Evolutionary conservation across 805 yeast genomes (phyloP), one percentile per base, ranked within the genome.

Genomic region (Myxozyma neotropica): DNA sequence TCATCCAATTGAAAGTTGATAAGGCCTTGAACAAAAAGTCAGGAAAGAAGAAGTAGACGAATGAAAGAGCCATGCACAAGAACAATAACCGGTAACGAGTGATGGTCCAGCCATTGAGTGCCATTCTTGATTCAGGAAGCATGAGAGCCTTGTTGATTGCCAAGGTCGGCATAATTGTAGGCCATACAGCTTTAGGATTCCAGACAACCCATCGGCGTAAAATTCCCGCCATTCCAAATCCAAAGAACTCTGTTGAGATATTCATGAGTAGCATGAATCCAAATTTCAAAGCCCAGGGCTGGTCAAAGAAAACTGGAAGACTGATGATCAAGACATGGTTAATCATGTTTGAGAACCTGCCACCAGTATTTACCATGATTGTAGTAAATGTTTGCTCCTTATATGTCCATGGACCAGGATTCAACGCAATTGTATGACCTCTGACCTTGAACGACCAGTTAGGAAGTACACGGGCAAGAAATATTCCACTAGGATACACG

Each of bases 341-440:
- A 10, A 29, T 29, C 33, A 29, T 7, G 71, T 15, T 59, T 15
- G 64, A 40, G 29, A 43, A 57, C 10, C 54, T 45, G 17, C 53
- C 64, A 23, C 64, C 64, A 38, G 46, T 15, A 29, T 35, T 60
- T 13, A 45, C 49, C 55, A 77, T 70, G 45, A 78, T 66, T 66
- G 88, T 81, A 7, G 85, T 74, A 61, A 84, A 76, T 86, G 83
- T 83, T 69, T 84, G 88, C 68, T 85, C 89, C 67, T 85, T 85
- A 63, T 71, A 75, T 40, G 77, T 73, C 84, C 86, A 85, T 19
- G 85, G 86, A 8, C 87, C 86, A 4, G 87, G 86, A 67, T 83
- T 84, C 59, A 83, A 69, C 67, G 69, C 74, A 53, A 69, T 66
- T 67, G 75, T 72, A n/a, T 65, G 71, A 47, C 82, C 77, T 23